Base-by-base conservation (phyloP, 176 grass and related monocot species). In the Rhynchospora tenuis region DNA sequence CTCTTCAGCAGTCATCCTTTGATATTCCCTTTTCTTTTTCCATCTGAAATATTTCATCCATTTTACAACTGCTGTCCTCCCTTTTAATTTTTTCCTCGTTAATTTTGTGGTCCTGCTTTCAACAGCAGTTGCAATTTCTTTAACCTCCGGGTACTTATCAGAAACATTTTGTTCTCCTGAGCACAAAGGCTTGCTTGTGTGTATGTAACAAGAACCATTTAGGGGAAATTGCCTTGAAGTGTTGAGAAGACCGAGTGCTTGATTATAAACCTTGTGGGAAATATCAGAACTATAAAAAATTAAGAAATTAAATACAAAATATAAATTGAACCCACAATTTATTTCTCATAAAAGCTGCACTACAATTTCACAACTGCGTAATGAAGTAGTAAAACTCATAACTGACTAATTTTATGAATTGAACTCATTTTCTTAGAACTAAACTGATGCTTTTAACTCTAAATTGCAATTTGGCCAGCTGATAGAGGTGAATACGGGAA, bases 1-100 rank as follows among this genome's bases (percentile, higher is more conserved):
- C 86, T 98, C 95, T 86, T 98, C 95, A 0, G 87, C 84, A 15
- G 95, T 98, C 95, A 98, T 98, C 83, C 88, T 91, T 86, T 94
- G 81, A 85, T 93, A 91, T 43, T 95, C 95, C 82, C 28, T 98
- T 87, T 98, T 91, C 86, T 94, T 98, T 79, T 98, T 93, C 90
- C 90, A 94, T 85, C 95, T 88, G 57, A 98, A 91, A 45, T 87
- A 91, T 84, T 98, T 98, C 72, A 98, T 73, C 91, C 94, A 98
- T 82, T 78, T 94, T 79, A 90, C 89, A 23, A 98, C 95, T 22
- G 84, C 95, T 59, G 92, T 93, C 77, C 83, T 98, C 38, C 95
- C 92, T 91, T 95, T 95, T 73, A 98, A 70, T 43, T 93, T 98
- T 89, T 90, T 90, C 59, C 96, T 95, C 89, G 93, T 93, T 13